These are phyloP conservation scores for Penicillium rolfsii DNA, from an alignment of 2,329 filamentous ascomycete species.

Conservation along the genomic window DNA sequence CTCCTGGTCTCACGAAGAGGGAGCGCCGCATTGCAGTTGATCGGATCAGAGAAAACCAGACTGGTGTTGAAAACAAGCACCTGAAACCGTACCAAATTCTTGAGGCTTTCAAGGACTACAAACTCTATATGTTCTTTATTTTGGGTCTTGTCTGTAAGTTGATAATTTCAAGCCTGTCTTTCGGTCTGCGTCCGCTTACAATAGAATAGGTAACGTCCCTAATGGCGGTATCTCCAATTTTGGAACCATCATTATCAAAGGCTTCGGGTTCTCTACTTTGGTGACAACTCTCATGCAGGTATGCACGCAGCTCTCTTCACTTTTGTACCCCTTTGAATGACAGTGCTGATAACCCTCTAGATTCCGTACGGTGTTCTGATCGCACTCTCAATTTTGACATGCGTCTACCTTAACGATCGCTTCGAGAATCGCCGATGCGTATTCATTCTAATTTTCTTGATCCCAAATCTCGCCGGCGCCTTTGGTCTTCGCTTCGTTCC, in stretches of 20 bases:
- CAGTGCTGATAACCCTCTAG: slow-evolving; percentile 13
- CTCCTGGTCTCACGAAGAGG: slow-evolving; percentile 54
- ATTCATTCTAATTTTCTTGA: slow-evolving; percentile 59
- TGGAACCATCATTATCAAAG: slow-evolving; percentile 61
- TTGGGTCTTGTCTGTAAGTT: slow-evolving; percentile 51
- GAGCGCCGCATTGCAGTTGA: slow-evolving; percentile 61
- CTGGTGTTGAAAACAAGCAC: slow-evolving; percentile 61
- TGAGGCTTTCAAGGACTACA: slow-evolving; percentile 62
- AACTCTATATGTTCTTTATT: slow-evolving; percentile 61
- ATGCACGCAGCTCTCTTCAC: not conserved
- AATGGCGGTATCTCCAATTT: slow-evolving; percentile 65
- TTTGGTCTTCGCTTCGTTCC: slow-evolving; percentile 62
- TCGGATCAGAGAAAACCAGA: slow-evolving; percentile 60
- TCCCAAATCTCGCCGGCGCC: slow-evolving; percentile 63
- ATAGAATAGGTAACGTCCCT: slow-evolving; percentile 48
- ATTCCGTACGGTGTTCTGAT: slow-evolving; percentile 57
- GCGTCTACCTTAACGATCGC: slow-evolving; percentile 54
- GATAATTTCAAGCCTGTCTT: too few relatives aligned
- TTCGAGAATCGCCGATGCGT: slow-evolving; percentile 55
- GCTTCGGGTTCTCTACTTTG: slow-evolving; percentile 59
- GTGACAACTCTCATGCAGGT: slow-evolving; percentile 58
- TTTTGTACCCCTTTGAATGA: too few relatives aligned
- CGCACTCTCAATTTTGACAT: slow-evolving; percentile 54
- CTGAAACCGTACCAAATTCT: slow-evolving; percentile 59
- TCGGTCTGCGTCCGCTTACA: not conserved